Evolutionary conservation across 768 basidiomycete species (phyloP).

Genomic region (Rhodotorula taiwanensis): DNA sequence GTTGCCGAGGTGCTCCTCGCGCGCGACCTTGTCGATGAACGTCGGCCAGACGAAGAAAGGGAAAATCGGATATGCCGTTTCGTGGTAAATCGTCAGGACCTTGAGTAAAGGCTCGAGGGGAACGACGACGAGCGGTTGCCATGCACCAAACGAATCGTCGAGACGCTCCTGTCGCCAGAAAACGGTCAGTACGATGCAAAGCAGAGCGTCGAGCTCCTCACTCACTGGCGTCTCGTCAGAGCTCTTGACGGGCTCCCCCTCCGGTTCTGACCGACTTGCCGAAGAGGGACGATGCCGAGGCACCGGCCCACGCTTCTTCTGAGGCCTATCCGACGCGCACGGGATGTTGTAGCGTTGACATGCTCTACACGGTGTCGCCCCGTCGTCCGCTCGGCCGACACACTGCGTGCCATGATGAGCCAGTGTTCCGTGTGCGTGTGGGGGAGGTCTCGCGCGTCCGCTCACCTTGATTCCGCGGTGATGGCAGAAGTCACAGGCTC

Average conservation of each 20-base stretch:
- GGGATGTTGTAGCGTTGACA: not conserved
- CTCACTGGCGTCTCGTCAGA: no score
- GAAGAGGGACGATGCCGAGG: not conserved
- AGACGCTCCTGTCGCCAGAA: not conserved
- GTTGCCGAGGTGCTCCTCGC: constrained; percentile 1
- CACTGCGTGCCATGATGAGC: no score
- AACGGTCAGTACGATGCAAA: no score
- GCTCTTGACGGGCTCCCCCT: no score
- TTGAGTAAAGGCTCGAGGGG: not conserved
- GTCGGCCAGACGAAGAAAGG: constrained; percentile 7
- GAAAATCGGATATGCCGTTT: constrained; percentile 6
- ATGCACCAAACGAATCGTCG: not conserved
- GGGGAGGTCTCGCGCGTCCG: no score
- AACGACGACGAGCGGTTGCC: not conserved
- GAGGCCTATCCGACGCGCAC: not conserved
- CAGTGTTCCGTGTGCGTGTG: no score
- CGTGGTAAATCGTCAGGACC: not conserved
- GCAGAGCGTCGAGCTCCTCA: no score
- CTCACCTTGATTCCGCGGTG: not conserved
- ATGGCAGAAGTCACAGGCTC: constrained; percentile 7
- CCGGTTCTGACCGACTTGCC: no score
- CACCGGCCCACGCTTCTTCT: constrained; percentile 2
- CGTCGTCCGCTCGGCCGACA: not conserved
- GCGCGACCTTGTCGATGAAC: constrained; percentile 1
- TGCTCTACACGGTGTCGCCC: not conserved